Evolutionary conservation across 2,329 filamentous ascomycete genomes (phyloP).

Genomic region (Aspergillus awamori): DNA sequence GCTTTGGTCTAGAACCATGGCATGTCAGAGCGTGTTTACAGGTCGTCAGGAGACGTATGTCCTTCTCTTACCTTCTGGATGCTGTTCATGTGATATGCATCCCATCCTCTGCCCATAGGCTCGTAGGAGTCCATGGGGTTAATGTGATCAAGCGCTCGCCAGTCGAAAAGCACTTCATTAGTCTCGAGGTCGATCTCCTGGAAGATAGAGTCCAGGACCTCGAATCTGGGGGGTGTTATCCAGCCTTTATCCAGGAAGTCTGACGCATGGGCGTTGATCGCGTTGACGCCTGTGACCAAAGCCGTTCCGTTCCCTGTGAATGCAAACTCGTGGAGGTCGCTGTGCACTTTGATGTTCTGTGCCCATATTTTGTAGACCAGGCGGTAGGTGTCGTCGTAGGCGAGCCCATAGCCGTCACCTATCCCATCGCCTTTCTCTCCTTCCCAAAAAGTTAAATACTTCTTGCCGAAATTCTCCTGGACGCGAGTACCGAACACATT

Average conservation of each 20-base stretch:
- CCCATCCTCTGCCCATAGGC: slow-evolving; percentile 9
- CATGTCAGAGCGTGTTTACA: not conserved
- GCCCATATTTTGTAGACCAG: slow-evolving; percentile 12
- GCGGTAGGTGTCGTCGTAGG: slow-evolving; percentile 14
- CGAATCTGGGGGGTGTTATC: not conserved
- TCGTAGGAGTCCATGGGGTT: slow-evolving; percentile 13
- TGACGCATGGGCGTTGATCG: not conserved
- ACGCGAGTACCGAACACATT: slow-evolving; percentile 16
- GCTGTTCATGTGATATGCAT: slow-evolving; percentile 16
- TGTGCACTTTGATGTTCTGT: slow-evolving; percentile 9
- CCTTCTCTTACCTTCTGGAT: slow-evolving; percentile 11
- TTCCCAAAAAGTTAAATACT: slow-evolving; percentile 15
- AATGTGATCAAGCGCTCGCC: slow-evolving; percentile 10
- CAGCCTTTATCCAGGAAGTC: not conserved
- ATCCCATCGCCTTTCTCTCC: slow-evolving; percentile 15
- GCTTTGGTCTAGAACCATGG: slow-evolving; percentile 8
- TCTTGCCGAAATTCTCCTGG: slow-evolving; percentile 12
- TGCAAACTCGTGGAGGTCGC: slow-evolving; percentile 13
- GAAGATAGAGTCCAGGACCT: slow-evolving; percentile 8
- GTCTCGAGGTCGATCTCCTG: slow-evolving; percentile 14
- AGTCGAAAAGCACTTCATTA: slow-evolving; percentile 12
- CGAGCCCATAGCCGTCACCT: slow-evolving; percentile 13
- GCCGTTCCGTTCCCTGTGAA: slow-evolving; percentile 9
- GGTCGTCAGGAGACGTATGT: not conserved
- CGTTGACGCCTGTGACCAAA: slow-evolving; percentile 10